phyloP scores from a whole-genome alignment of 2,329 filamentous ascomycete species.

The Chaetomiaceae sp. region DNA sequence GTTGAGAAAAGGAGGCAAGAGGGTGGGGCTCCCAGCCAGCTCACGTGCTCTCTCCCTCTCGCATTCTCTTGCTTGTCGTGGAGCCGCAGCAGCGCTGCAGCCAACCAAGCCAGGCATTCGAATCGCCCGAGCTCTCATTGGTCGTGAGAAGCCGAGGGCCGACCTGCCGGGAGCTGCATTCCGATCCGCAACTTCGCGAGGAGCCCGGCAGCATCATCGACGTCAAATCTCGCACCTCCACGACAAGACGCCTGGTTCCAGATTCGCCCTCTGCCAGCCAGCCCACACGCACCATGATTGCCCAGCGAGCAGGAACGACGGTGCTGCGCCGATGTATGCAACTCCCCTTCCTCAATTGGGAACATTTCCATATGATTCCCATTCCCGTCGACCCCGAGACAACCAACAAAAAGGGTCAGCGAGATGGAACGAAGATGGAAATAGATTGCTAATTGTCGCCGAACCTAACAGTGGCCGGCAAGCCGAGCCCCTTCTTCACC shows the following conservation, averaged over 20 bases:
- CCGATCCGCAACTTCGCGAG: conserved; percentile 17
- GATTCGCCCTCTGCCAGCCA: conserved; percentile 9
- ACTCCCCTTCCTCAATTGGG: conserved; percentile 1
- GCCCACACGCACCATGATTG: conserved; percentile 44
- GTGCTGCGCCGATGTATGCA: conserved; percentile 55
- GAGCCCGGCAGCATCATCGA: conserved; percentile 20
- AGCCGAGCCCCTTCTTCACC: conserved; percentile 44
- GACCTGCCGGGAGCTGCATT: conserved; percentile 23
- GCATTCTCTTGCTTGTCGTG: too few relatives aligned
- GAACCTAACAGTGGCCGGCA: conserved; percentile 33
- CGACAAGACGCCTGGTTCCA: conserved; percentile 14
- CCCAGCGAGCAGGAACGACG: conserved; percentile 54
- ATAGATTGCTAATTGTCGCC: conserved; percentile 7
- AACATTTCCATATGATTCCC: too few relatives aligned
- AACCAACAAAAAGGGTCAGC: not conserved
- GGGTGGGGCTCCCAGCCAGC: conserved; percentile 14
- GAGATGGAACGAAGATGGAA: not conserved
- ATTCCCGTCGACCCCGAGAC: not conserved
- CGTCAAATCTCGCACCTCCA: conserved; percentile 23
- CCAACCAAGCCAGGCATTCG: conserved; percentile 18
- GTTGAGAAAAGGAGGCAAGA: conserved; percentile 1
- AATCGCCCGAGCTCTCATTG: conserved; percentile 24
- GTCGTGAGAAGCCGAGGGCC: conserved; percentile 25
- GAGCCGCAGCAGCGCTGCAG: conserved; percentile 6
- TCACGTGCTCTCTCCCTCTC: conserved; percentile 22